Conservation (phyloP, 305 asterid genomes). For the Fraxinus dipetala region DNA sequence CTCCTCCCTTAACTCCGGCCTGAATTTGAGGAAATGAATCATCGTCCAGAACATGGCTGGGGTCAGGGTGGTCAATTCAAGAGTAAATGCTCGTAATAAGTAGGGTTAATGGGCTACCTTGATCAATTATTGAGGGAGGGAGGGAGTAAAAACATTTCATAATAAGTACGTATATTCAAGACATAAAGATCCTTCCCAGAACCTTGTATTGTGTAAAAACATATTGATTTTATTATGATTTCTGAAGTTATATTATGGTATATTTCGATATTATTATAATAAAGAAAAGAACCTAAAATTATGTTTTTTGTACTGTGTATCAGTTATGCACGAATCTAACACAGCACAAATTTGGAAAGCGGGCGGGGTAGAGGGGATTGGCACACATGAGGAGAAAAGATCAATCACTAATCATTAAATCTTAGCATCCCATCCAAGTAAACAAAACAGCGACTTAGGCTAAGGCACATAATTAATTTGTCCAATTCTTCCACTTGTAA, state of each 20-base stretch:
- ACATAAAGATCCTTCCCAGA: not conserved
- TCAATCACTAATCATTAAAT: not conserved
- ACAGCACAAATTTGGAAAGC: not conserved
- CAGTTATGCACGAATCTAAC: not conserved
- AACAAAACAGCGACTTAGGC: not conserved
- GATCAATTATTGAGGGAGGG: not conserved
- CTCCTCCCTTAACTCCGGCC: not conserved
- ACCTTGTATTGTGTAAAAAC: not conserved
- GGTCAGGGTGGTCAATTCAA: constrained; percentile 22
- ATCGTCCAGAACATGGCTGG: constrained; percentile 1
- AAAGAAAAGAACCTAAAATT: not conserved
- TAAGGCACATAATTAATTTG: not conserved
- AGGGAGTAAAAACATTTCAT: not conserved
- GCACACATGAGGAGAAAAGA: not conserved
- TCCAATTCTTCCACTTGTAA: not conserved
- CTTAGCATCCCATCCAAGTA: constrained; percentile 9
- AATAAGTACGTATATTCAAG: not conserved
- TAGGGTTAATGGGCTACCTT: constrained; percentile 29
- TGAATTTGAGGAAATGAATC: not conserved
- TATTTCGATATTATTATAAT: not conserved
- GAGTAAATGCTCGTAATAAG: constrained; percentile 26
- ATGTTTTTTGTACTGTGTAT: not conserved
- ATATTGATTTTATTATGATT: not conserved
- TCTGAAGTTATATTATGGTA: not conserved
- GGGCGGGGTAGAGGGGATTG: not conserved